Percentiles rank a stretch among this genome's conserved stretches.
These are phyloP conservation scores for Cladosporium halotolerans DNA, from an alignment of 2,329 filamentous ascomycete genomes.

Conservation along the genomic window DNA sequence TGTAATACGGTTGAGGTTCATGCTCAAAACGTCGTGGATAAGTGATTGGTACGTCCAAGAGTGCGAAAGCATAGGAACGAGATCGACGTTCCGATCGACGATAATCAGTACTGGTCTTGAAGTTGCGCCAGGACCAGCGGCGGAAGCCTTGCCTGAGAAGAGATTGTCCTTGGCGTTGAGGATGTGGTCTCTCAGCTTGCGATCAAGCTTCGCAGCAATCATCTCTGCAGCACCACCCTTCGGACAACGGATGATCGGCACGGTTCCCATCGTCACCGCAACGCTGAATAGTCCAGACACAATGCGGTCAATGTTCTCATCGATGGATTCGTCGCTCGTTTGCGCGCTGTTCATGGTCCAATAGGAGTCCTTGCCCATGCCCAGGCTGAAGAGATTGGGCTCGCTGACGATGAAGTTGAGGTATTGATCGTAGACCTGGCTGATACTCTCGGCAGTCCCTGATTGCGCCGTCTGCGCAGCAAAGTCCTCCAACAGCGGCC, in stretches of 20 bases:
- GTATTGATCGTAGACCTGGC: conserved; percentile 93
- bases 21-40: conserved; percentile 69
- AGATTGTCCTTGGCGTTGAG: conserved; percentile 97
- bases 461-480: conserved; percentile 78
- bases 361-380: conserved; percentile 88
- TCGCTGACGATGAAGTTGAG: conserved; percentile 96
- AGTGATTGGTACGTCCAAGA: conserved; percentile 87
- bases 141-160: conserved; percentile 64
- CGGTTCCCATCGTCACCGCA: conserved; percentile 92
- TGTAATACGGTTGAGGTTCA: conserved; percentile 88
- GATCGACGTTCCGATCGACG: conserved; percentile 88
- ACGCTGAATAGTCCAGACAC: conserved; percentile 97
- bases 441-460: conserved; percentile 80
- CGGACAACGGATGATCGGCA: conserved; percentile 91
- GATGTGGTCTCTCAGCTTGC: conserved; percentile 92
- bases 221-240: conserved; percentile 90
- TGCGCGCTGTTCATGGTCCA: conserved; percentile 93
- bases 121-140: conserved; percentile 54
- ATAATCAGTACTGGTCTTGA: conserved; percentile 86
- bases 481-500: conserved; percentile 89
- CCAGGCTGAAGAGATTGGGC: conserved; percentile 89
- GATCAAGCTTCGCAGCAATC: conserved; percentile 87
- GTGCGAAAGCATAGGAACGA: conserved; percentile 98
- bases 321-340: conserved; percentile 84
- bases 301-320: conserved; percentile 79